A percentile compares a stretch with the other conserved stretches of the same genome.
phyloP scores from a whole-genome alignment of 2,329 filamentous ascomycete genomes.

The Metarhizium album region DNA sequence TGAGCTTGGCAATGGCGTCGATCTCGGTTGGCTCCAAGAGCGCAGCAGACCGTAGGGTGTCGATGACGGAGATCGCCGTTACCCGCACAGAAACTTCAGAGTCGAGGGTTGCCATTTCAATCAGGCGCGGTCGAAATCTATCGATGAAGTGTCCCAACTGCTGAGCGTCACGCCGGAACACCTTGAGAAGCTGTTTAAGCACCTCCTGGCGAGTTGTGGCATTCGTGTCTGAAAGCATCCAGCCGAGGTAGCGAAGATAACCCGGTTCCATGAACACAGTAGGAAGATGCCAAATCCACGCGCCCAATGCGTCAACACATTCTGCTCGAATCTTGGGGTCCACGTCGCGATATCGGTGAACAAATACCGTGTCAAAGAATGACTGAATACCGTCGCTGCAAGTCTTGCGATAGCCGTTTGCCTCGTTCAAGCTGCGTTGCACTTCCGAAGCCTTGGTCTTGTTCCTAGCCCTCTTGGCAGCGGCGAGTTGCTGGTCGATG shows the following conservation, averaged over 20 bases:
- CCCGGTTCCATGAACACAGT: constrained; percentile 83
- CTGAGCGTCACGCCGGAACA: constrained; percentile 74
- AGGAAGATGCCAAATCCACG: constrained; percentile 79
- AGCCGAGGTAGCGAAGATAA: constrained; percentile 88
- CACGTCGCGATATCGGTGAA: constrained; percentile 90
- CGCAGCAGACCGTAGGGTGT: constrained; percentile 70
- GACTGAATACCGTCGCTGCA: constrained; percentile 67
- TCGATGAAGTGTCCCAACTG: constrained; percentile 89
- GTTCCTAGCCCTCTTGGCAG: constrained; percentile 63
- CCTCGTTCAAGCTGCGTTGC: constrained; percentile 60
- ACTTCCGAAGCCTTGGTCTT: constrained; percentile 67
- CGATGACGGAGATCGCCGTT: constrained; percentile 69
- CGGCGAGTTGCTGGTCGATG: constrained; percentile 66
- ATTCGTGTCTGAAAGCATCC: constrained; percentile 80
- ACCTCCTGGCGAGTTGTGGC: constrained; percentile 72
- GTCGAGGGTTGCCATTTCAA: constrained; percentile 88
- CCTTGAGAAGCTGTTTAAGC: constrained; percentile 65
- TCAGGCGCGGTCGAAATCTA: constrained; percentile 72
- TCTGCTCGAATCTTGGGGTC: constrained; percentile 83
- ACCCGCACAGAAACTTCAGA: constrained; percentile 72
- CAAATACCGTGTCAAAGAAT: constrained; percentile 85
- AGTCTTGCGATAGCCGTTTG: constrained; percentile 56
- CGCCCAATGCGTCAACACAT: constrained; percentile 74
- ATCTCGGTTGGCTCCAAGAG: constrained; percentile 87
- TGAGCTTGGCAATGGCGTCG: constrained; percentile 73